A percentile compares a stretch with the other conserved stretches of the same genome.
Conservation (phyloP, 2,329 filamentous ascomycete genomes). For the Epichloe sylvatica region DNA sequence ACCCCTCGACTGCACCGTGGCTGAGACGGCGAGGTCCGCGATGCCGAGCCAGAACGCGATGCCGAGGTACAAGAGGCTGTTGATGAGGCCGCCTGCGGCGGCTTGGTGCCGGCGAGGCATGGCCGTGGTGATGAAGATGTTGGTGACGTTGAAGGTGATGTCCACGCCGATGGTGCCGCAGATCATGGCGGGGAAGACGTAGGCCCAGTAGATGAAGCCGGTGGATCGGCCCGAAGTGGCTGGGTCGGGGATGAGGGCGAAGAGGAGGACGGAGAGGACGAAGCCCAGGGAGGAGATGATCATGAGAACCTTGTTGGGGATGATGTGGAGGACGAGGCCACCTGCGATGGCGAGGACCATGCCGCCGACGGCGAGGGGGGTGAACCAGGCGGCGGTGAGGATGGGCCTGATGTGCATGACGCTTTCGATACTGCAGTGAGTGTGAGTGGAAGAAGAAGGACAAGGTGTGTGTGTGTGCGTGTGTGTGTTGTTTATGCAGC, state of each 20-base stretch:
- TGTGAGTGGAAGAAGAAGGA: neutral
- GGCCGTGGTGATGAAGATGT: conserved; percentile 63
- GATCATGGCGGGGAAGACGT: conserved; percentile 56
- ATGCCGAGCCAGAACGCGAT: conserved; percentile 60
- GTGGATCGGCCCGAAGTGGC: conserved; percentile 14
- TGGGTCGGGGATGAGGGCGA: conserved; percentile 47
- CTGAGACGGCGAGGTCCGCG: conserved; percentile 48
- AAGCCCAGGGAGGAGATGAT: conserved; percentile 47
- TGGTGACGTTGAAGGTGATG: conserved; percentile 60
- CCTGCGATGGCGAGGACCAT: conserved; percentile 48
- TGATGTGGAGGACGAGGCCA: conserved; percentile 51
- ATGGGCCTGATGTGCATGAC: conserved; percentile 46
- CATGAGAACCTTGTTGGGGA: conserved; percentile 50
- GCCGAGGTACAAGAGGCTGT: conserved; percentile 55
- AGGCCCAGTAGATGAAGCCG: conserved; percentile 49
- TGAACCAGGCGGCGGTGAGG: conserved; percentile 53
- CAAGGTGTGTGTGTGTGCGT: no score
- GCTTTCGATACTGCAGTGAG: conserved; percentile 38
- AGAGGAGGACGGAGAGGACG: conserved; percentile 44
- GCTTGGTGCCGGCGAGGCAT: conserved; percentile 55
- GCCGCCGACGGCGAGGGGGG: conserved; percentile 54
- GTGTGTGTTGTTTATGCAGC: neutral
- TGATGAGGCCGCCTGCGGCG: conserved; percentile 57
- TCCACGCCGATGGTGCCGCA: conserved; percentile 61
- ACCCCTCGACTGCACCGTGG: conserved; percentile 21